Evolutionary conservation across 768 basidiomycete genomes (phyloP), one percentile per base, ranked within the genome.

Genomic region (Megacollybia marginata): DNA sequence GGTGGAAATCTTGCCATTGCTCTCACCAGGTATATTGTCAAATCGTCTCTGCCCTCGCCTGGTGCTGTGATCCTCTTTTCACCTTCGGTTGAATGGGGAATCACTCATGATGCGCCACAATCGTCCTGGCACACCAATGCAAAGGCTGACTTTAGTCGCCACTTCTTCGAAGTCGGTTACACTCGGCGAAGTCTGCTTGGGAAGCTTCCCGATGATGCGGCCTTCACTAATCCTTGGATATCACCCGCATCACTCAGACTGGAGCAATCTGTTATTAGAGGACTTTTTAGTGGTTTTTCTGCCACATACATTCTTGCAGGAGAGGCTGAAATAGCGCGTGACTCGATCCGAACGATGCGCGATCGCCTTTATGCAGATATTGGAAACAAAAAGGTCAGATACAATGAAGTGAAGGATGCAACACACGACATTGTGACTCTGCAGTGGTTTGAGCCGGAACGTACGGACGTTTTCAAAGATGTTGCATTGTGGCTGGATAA

Each of bases 1-100:
- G 88, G 89, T 2, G 89, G 74, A 4, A 85, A 90, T 62, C 76
- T 90, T 20, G 79, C 80, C 1, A 70, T 80, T 33, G 80, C 81
- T 0, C 70, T 87, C 40, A 74, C 69, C 8, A 79, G 82, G 5
- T 83, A 84, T 54, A 73, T 88, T 19, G 65, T 77, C 16, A 59
- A 57, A 20, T 48, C 62, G 8, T 59, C 62, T 4, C 53, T 79
- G n/a, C 77, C 75, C 3, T 59, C 63, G 9, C 71, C 79, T 1
- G 70, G 72, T 9, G 68, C 68, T 4, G 65, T 85, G 1, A 56
- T 85, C 36, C 65, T 80, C 4, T 66, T 79, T 35, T 81, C 80
- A 1, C 79, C 83, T 0, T 80, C 76, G 76, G 55, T 57, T n/a
- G 82, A 85, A 36, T 36, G 35, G 35, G 16, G 35, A 10, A 10